Evolutionary conservation across 2,329 filamentous ascomycete genomes (phyloP), one percentile per base, ranked within the genome.

Genomic region (Neodidymelliopsis sp.): DNA sequence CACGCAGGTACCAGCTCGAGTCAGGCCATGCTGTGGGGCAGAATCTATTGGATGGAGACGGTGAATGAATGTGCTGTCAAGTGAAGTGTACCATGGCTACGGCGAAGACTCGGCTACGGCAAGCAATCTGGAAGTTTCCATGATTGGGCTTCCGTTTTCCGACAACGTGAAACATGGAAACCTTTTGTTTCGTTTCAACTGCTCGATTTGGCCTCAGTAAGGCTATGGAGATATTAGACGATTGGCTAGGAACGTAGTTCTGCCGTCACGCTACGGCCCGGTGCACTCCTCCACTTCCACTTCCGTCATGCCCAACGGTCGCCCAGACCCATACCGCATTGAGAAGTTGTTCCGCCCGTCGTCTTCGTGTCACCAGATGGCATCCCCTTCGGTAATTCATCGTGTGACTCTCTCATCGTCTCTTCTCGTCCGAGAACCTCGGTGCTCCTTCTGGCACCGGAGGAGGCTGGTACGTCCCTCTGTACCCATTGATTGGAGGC

Each of bases 401-500:
- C 23, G 23, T 41, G 36, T 46, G 47, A 50, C 47, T 45, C 38
- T 27, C 39, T 65, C 54, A 69, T 51, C 67, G 53, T 47, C 68
- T 65, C 57, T 73, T 74, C 53, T 73, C 71, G 31, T 71, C 69
- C 18, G 66, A 65, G 35, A 73, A 69, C 16, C 70, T 53, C 6
- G 69, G 67, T 36, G 65, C 70, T 5, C 66, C 71, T 39, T 74
- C 71, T 4, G 68, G 69, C 23, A 65, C 59, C 31, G 70, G 69
- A 25, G 77, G 77, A 13, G 76, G 76, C 45, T 69, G 74, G 68
- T 89, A 91, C 11, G 84, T 85, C 20, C 87, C 84, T 62, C 91
- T 79, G 19, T 87, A 77, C 53, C 86, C 88, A 67, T 90, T 83
- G 46, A 91, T 84, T 1, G 90, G 89, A 25, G 84, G 87, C 54